Evolutionary conservation across 2,329 filamentous ascomycete species (phyloP).

Genomic region (Magnaporthiopsis poae): DNA sequence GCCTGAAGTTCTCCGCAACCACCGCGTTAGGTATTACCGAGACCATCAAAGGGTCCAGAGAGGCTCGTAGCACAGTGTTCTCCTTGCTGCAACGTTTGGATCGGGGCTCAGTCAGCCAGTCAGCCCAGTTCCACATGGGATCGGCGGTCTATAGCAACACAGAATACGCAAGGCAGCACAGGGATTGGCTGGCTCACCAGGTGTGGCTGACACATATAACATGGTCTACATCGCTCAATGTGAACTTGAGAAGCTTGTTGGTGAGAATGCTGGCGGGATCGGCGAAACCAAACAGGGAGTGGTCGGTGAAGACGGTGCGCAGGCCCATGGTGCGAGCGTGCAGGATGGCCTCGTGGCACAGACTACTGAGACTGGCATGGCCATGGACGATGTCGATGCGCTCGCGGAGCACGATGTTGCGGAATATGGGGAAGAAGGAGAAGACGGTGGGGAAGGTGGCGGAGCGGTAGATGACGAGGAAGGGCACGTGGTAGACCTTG

Average conservation of each 20-base stretch:
- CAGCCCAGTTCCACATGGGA: background rate
- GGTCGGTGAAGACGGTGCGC: slow-evolving; percentile 91
- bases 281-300: slow-evolving; percentile 93
- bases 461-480: slow-evolving; percentile 88
- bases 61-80: slow-evolving; percentile 89
- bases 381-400: slow-evolving; percentile 95
- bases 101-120: slow-evolving; percentile 13
- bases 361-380: slow-evolving; percentile 84
- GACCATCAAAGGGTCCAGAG: slow-evolving; percentile 90
- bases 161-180: too few relatives aligned
- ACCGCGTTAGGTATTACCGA: slow-evolving; percentile 97
- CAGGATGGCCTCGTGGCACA: slow-evolving; percentile 89
- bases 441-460: slow-evolving; percentile 94
- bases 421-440: slow-evolving; percentile 95
- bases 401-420: slow-evolving; percentile 90
- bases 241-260: slow-evolving; percentile 95
- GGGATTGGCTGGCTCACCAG: slow-evolving; percentile 46
- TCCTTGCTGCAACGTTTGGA: slow-evolving; percentile 59
- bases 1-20: slow-evolving; percentile 89
- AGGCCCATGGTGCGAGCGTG: slow-evolving; percentile 94
- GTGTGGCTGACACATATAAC: slow-evolving; percentile 98
- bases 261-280: slow-evolving; percentile 92
- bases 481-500: slow-evolving; percentile 96
- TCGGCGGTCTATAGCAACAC: background rate
- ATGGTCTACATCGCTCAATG: slow-evolving; percentile 90